A percentile compares a stretch with the other conserved stretches of the same genome.
Evolutionary conservation across 495 filamentous ascomycete genomes (phyloP).

Genomic region (Neurospora africana): DNA sequence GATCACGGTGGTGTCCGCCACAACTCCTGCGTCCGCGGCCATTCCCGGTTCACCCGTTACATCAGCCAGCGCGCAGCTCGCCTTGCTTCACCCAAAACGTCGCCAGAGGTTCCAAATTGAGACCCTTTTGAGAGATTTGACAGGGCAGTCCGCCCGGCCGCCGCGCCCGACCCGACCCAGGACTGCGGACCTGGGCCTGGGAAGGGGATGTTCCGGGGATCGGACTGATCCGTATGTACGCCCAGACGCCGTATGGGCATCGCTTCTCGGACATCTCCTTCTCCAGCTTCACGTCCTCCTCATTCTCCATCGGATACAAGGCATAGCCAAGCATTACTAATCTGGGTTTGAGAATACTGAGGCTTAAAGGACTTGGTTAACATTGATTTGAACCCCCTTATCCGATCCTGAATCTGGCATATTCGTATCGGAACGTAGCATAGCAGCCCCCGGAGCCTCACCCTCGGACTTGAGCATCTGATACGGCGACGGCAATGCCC

Average conservation of each 20-base stretch:
- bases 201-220: background rate
- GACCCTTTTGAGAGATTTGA: background rate
- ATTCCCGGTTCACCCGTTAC: background rate
- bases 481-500: background rate
- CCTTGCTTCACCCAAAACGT: background rate
- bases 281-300: background rate
- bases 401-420: background rate
- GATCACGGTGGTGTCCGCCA: background rate
- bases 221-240: background rate
- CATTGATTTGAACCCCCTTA: background rate
- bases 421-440: background rate
- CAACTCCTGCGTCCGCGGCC: background rate
- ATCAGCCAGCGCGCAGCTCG: background rate
- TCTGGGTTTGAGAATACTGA: background rate
- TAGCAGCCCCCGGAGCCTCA: background rate
- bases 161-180: background rate
- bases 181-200: background rate
- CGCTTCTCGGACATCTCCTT: background rate
- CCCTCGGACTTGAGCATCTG: background rate
- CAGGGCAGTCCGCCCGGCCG: background rate
- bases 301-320: background rate
- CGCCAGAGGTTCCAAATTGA: background rate
- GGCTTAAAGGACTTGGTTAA: background rate
- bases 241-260: background rate
- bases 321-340: background rate